A percentile compares a stretch with the other conserved stretches of the same genome.
phyloP scores from a whole-genome alignment of 2,329 filamentous ascomycete species.

The Neoscytalidium dimidiatum region DNA sequence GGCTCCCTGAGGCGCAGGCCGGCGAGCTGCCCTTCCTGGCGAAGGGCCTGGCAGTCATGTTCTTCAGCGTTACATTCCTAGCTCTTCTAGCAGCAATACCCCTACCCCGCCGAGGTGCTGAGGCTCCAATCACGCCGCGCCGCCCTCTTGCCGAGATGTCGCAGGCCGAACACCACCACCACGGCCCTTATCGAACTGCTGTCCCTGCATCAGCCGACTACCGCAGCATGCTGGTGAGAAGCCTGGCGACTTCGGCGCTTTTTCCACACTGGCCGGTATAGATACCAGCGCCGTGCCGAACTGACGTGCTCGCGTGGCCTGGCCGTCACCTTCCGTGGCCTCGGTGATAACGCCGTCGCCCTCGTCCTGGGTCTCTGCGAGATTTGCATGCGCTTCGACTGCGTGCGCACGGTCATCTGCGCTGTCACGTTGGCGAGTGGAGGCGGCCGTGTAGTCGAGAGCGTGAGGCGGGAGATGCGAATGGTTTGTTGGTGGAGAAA shows the following conservation, averaged over 20 bases:
- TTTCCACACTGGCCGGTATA: not conserved
- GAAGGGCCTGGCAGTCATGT: slow-evolving; percentile 7
- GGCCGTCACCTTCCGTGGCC: not conserved
- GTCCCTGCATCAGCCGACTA: not conserved
- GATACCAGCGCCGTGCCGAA: not conserved
- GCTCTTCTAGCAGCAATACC: not conserved
- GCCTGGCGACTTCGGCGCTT: not conserved
- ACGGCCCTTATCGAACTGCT: not conserved
- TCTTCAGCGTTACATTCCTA: slow-evolving; percentile 11
- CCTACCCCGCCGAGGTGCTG: not conserved
- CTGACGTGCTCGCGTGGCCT: slow-evolving; percentile 11
- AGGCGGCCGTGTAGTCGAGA: too few relatives aligned
- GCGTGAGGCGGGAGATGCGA: not conserved
- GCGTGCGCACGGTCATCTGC: not conserved
- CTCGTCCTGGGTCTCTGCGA: too few relatives aligned
- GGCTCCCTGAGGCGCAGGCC: not conserved
- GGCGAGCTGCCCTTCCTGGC: not conserved
- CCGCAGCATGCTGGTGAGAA: not conserved
- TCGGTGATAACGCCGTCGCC: not conserved
- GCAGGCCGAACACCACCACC: not conserved
- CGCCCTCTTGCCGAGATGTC: not conserved
- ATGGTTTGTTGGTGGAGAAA: not conserved
- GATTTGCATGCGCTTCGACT: not conserved
- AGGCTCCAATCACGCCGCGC: not conserved
- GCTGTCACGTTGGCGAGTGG: not conserved